Evolutionary conservation across 2,329 filamentous ascomycete genomes (phyloP).

Genomic region (Cercospora berteroae): DNA sequence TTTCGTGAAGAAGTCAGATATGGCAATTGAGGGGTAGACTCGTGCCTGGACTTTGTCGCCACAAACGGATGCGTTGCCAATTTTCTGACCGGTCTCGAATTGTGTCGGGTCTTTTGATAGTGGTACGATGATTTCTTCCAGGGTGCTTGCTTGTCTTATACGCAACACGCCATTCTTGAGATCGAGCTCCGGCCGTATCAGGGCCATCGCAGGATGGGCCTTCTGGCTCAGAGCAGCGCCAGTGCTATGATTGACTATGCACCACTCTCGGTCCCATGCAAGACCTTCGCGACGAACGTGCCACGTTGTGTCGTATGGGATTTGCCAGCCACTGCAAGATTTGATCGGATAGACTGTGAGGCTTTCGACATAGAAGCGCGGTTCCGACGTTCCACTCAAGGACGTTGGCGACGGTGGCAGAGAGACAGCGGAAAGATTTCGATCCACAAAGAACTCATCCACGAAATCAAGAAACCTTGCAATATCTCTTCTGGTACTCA

Average conservation of each 20-base stretch:
- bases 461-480: constrained; percentile 58
- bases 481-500: constrained; percentile 78
- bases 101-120: constrained; percentile 66
- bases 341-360: constrained; percentile 83
- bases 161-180: constrained; percentile 64
- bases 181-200: constrained; percentile 74
- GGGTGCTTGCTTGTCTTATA: constrained; percentile 47
- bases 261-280: constrained; percentile 96
- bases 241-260: constrained; percentile 81
- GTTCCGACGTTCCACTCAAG: neutral
- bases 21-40: constrained; percentile 63
- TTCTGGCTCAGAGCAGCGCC: constrained; percentile 86
- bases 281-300: constrained; percentile 77
- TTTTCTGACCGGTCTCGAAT: constrained; percentile 44
- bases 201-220: constrained; percentile 79
- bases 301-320: constrained; percentile 67
- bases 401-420: constrained; percentile 14
- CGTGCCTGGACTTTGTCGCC: constrained; percentile 73
- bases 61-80: constrained; percentile 67
- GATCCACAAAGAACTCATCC: constrained; percentile 37
- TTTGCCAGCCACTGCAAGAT: constrained; percentile 76
- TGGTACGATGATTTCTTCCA: constrained; percentile 49
- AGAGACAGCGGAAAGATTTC: neutral
- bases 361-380: constrained; percentile 46
- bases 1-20: constrained; percentile 75